Evolutionary conservation across 2,329 filamentous ascomycete species (phyloP).

Genomic region (Neopestalotiopsis clavispora): DNA sequence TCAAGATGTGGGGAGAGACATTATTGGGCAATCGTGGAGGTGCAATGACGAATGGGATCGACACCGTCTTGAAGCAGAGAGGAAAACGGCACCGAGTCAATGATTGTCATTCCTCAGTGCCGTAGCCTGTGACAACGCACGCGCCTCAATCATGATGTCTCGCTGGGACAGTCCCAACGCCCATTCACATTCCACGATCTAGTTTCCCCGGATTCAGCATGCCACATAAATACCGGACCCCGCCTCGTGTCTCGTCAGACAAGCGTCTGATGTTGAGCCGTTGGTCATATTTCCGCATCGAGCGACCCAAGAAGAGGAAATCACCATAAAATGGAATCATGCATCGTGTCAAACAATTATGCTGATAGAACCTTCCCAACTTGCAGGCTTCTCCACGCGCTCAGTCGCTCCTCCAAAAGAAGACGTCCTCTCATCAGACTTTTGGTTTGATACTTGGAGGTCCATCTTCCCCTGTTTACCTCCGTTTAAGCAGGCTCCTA

Average conservation of each 20-base stretch:
- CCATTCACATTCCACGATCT: conserved; percentile 20
- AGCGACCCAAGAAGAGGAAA: not conserved
- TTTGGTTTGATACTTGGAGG: conserved; percentile 33
- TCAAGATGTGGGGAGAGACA: not conserved
- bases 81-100: conserved; percentile 16
- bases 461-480: conserved; percentile 35
- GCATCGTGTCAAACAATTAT: conserved; percentile 28
- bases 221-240: conserved; percentile 29
- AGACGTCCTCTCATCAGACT: conserved; percentile 23
- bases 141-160: conserved; percentile 19
- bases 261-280: conserved; percentile 18
- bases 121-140: conserved; percentile 37
- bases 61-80: not conserved
- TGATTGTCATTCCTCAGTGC: conserved; percentile 32
- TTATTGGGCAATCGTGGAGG: not conserved
- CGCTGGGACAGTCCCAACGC: conserved; percentile 5
- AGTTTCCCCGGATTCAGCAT: conserved; percentile 23
- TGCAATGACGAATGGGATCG: not conserved
- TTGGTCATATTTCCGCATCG: conserved; percentile 8
- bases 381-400: conserved; percentile 33
- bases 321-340: conserved; percentile 33
- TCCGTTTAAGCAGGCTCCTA: conserved; percentile 29
- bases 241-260: conserved; percentile 14
- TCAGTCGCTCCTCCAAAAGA: conserved; percentile 27
- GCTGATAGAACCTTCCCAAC: conserved; percentile 35